Evolutionary conservation across 1,284 basidiomycete genomes (phyloP).

Genomic region (Erythrobasidium hasegawianum): DNA sequence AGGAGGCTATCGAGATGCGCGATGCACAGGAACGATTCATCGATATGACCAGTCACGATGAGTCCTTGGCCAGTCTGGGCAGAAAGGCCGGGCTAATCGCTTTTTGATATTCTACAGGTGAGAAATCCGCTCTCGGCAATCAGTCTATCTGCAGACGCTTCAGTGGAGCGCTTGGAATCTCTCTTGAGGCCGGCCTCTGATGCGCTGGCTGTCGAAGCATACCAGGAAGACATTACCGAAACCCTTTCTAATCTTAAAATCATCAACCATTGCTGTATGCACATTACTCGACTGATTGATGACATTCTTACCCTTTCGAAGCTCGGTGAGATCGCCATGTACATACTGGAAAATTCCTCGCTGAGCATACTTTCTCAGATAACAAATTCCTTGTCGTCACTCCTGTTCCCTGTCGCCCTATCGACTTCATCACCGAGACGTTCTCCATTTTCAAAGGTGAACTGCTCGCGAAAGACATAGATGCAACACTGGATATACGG

Average conservation of each 20-base stretch:
- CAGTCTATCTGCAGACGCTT: conserved; percentile 31
- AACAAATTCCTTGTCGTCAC: conserved; percentile 35
- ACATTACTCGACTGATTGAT: conserved; percentile 9
- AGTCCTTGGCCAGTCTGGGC: too few species aligned
- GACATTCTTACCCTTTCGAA: conserved; percentile 14
- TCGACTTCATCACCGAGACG: conserved; percentile 33
- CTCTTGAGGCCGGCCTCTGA: background rate
- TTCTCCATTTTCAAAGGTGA: conserved; percentile 38
- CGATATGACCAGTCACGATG: too few species aligned
- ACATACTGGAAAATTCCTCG: too few species aligned
- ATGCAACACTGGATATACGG: conserved; percentile 22
- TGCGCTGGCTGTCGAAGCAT: background rate
- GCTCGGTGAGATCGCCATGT: background rate
- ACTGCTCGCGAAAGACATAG: conserved; percentile 37
- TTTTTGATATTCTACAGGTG: too few species aligned
- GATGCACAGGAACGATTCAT: conserved; percentile 41
- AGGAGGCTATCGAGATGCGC: conserved; percentile 39
- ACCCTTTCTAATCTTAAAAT: conserved; percentile 9
- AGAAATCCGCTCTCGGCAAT: conserved; percentile 25
- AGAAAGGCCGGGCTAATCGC: too few species aligned
- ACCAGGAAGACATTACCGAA: background rate
- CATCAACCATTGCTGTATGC: conserved; percentile 13
- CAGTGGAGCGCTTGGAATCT: background rate
- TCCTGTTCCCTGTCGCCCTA: conserved; percentile 32
- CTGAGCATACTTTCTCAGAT: background rate